These are phyloP conservation scores for Lecanicillium sp. DNA, from an alignment of 2,329 filamentous ascomycete genomes.

Conservation along the genomic window DNA sequence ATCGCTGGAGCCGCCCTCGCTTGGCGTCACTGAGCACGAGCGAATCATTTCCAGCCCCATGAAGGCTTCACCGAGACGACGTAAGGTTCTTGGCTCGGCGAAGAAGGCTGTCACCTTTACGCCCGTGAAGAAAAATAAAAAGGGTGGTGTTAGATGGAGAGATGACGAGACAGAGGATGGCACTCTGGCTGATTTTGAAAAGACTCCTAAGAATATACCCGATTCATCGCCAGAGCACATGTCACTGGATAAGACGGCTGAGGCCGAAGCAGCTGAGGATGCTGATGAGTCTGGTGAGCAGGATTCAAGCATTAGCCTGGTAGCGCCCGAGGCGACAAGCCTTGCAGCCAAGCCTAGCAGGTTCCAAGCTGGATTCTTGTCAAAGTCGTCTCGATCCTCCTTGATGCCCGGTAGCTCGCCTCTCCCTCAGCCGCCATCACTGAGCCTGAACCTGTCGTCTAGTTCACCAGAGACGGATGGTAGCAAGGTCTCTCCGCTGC, in stretches of 20 bases:
- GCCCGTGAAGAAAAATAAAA: constrained; percentile 64
- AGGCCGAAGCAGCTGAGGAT: constrained; percentile 6
- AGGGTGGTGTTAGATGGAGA: constrained; percentile 79
- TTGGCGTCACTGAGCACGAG: constrained; percentile 25
- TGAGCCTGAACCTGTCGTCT: constrained; percentile 50
- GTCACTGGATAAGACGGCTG: constrained; percentile 29
- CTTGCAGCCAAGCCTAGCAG: constrained; percentile 52
- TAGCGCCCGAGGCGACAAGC: constrained; percentile 36
- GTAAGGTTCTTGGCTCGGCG: constrained; percentile 51
- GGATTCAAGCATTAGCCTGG: constrained; percentile 49
- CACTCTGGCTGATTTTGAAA: constrained; percentile 80
- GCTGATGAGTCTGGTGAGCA: constrained; percentile 26
- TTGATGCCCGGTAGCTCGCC: constrained; percentile 50
- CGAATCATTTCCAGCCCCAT: constrained; percentile 40
- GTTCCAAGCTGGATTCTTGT: constrained; percentile 83
- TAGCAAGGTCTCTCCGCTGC: constrained; percentile 31
- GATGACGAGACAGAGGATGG: constrained; percentile 82
- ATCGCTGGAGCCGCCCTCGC: constrained; percentile 34
- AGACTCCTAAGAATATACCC: constrained; percentile 67
- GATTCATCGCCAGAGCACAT: constrained; percentile 46
- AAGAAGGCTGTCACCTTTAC: constrained; percentile 74
- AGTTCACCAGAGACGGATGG: constrained; percentile 20
- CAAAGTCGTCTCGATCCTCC: constrained; percentile 39
- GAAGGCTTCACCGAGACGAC: constrained; percentile 72
- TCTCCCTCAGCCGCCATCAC: constrained; percentile 42